Evolutionary conservation across 495 filamentous ascomycete species (phyloP), one percentile per base, ranked within the genome.

Genomic region (Parathielavia appendiculata): DNA sequence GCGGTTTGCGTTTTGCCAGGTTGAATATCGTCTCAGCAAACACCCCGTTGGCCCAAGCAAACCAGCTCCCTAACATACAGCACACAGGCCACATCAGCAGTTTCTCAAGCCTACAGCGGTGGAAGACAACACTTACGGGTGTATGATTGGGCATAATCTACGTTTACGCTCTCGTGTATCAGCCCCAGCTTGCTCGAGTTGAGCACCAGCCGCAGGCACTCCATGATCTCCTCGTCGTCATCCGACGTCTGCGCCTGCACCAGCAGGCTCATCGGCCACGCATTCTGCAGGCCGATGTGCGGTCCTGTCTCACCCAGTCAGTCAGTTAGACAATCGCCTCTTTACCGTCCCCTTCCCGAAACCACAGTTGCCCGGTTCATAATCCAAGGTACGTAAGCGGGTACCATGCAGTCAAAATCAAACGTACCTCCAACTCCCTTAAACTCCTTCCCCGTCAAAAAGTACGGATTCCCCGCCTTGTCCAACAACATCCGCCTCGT

Each of bases 251-350:
- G 87, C 22, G 89, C 89, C 73, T 96, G 90, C 5, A 96, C 80
- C 13, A 99, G 79, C 55, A 96, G 76, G 62, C 88, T 92, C 88
- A 99, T 96, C 2, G 93, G 93, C 93, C 93, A 99, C n/a, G 92
- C 92, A 57, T 96, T 86, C 63, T 83, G 73, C 46, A 93, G 79
- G 6, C 95, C 95, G 65, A 96, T 80, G 66, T 90, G 81, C 26
- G 83, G 82, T 0, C 81, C 73, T 77, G 14, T 11, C 13, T 12
- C 13, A n/a, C 7, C 19, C 19, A 10, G 32, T 30, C 47, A 41
- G 56, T 65, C 41, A 66, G 8, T 17, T 23, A 1, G 8, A 38
- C 32, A 38, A 38, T n/a, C 7, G 10, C 38, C 7, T 17, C 20
- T 26, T 0, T 1, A 14, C 48, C 34, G 22, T 10, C 20, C 1